Evolutionary conservation across 2,329 filamentous ascomycete genomes (phyloP).

Genomic region (Pseudogymnoascus sp.): DNA sequence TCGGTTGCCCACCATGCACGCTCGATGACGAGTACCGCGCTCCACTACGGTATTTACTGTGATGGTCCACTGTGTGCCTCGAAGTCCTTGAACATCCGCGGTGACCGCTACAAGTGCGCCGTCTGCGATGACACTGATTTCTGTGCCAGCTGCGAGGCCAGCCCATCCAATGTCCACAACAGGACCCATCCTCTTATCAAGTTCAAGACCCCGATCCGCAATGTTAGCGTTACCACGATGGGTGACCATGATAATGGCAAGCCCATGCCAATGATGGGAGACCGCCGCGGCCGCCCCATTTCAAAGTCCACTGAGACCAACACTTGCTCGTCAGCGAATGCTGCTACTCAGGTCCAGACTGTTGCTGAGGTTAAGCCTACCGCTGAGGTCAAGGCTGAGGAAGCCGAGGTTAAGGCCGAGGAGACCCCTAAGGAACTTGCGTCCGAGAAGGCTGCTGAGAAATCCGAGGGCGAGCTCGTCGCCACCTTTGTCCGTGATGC

Average conservation of each 20-base stretch:
- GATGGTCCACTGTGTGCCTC: conserved; percentile 81
- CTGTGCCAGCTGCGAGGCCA: conserved; percentile 87
- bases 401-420: conserved; percentile 28
- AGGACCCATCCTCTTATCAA: conserved; percentile 95
- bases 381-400: conserved; percentile 26
- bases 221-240: conserved; percentile 77
- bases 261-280: conserved; percentile 63
- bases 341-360: conserved; percentile 60
- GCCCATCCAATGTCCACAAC: conserved; percentile 79
- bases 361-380: conserved; percentile 64
- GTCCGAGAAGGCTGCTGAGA: conserved; percentile 21
- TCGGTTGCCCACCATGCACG: neutral
- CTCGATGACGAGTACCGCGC: conserved; percentile 38
- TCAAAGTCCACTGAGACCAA: conserved; percentile 46
- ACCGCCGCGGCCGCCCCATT: conserved; percentile 34
- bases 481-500: conserved; percentile 71
- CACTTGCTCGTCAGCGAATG: conserved; percentile 40
- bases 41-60: conserved; percentile 85
- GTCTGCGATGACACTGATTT: conserved; percentile 94
- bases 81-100: conserved; percentile 67
- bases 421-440: conserved; percentile 17
- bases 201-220: conserved; percentile 86
- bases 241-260: conserved; percentile 66
- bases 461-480: conserved; percentile 38
- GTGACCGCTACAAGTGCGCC: conserved; percentile 92